A percentile compares a stretch with the other conserved stretches of the same genome.
These are phyloP conservation scores for Exobasidium rhododendri DNA, from an alignment of 1,284 basidiomycete species.

Conservation along the genomic window DNA sequence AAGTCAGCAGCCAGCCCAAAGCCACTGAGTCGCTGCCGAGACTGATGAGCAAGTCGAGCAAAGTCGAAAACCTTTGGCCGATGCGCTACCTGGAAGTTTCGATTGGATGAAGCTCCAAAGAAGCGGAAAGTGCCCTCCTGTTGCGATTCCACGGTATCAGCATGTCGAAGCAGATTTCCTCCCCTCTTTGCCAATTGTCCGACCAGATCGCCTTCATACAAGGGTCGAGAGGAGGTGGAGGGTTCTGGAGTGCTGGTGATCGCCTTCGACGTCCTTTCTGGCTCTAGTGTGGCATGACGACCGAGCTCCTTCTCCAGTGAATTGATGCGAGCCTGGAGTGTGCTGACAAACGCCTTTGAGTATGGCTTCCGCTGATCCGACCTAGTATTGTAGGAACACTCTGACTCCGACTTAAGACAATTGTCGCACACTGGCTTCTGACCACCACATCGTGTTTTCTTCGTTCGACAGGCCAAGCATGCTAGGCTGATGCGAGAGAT, in stretches of 20 bases:
- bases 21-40: background rate
- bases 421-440: slow-evolving; percentile 1
- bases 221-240: background rate
- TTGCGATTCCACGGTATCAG: background rate
- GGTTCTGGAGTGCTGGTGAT: background rate
- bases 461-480: slow-evolving; percentile 8
- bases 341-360: slow-evolving; percentile 8
- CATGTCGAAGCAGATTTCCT: slow-evolving; percentile 4
- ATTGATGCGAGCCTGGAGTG: slow-evolving; percentile 7
- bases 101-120: slow-evolving; percentile 10
- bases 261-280: background rate
- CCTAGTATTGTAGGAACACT: background rate
- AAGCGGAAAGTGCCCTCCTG: slow-evolving; percentile 4
- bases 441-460: slow-evolving; percentile 9
- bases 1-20: background rate
- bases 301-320: slow-evolving; percentile 1
- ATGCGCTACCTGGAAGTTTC: slow-evolving; percentile 5
- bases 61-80: background rate
- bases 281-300: background rate
- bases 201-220: background rate
- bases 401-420: background rate
- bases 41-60: background rate
- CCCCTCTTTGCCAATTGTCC: slow-evolving; percentile 4
- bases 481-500: slow-evolving; percentile 5
- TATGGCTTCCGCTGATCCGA: slow-evolving; percentile 11